Evolutionary conservation across 805 yeast genomes (phyloP).

Genomic region (Torulaspora indica): DNA sequence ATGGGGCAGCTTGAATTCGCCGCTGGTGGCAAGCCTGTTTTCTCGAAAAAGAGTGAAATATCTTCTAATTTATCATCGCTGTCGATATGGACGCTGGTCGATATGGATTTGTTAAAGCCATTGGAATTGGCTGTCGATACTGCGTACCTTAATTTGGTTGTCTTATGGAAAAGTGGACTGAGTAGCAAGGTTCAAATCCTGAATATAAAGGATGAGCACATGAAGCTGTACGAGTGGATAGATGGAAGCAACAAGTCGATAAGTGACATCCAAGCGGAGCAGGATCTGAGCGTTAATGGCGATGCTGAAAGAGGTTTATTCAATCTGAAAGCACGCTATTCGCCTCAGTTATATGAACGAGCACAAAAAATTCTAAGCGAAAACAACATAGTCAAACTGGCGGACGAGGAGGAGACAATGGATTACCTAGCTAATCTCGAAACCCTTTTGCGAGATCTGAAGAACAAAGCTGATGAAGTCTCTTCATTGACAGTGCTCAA

Average conservation of each 20-base stretch:
- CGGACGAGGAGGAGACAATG: slow-evolving; percentile 30
- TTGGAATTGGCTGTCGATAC: slow-evolving; percentile 18
- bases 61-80: slow-evolving; percentile 29
- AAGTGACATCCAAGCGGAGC: slow-evolving; percentile 37
- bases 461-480: slow-evolving; percentile 55
- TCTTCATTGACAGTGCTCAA: slow-evolving; percentile 45
- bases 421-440: slow-evolving; percentile 68
- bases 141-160: slow-evolving; percentile 37
- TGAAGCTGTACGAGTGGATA: slow-evolving; percentile 26
- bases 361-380: slow-evolving; percentile 38
- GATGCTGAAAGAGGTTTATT: slow-evolving; percentile 46
- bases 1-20: slow-evolving; percentile 34
- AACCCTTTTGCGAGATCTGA: slow-evolving; percentile 66
- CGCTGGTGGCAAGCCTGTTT: slow-evolving; percentile 15
- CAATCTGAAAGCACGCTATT: slow-evolving; percentile 46
- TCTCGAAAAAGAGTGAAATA: slow-evolving; percentile 14
- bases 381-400: slow-evolving; percentile 21
- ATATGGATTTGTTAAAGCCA: slow-evolving; percentile 26
- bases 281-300: slow-evolving; percentile 44
- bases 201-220: slow-evolving; percentile 28
- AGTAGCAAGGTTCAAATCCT: slow-evolving; percentile 44
- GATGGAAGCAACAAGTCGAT: slow-evolving; percentile 28
- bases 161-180: slow-evolving; percentile 62
- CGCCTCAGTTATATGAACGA: slow-evolving; percentile 46
- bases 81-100: slow-evolving; percentile 34